Evolutionary conservation across 192 early-diverging fungal genomes (phyloP).

Genomic region (Coemansia biformis): DNA sequence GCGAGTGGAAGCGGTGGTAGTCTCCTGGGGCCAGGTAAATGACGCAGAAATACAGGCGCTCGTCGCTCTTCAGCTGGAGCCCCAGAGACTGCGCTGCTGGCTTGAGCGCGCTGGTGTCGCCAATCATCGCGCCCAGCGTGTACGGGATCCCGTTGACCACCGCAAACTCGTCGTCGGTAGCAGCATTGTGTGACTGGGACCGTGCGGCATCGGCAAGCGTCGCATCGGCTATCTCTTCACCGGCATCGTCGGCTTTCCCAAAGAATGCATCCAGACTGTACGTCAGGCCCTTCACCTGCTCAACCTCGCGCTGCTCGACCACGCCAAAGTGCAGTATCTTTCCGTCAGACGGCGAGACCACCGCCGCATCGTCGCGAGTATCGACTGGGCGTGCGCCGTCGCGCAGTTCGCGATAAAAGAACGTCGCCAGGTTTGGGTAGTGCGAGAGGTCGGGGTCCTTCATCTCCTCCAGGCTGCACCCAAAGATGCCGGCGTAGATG

Average conservation of each 20-base stretch:
- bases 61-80: conserved; percentile 55
- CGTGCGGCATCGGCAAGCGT: conserved; percentile 35
- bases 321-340: conserved; percentile 83
- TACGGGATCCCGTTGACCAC: conserved; percentile 83
- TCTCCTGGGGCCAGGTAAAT: conserved; percentile 97
- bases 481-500: conserved; percentile 79
- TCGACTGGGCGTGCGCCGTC: conserved; percentile 69
- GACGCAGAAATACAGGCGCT: conserved; percentile 82
- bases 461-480: conserved; percentile 93
- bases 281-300: conserved; percentile 91
- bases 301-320: conserved; percentile 70
- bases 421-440: conserved; percentile 81
- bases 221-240: conserved; percentile 35
- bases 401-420: conserved; percentile 91
- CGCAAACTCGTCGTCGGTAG: conserved; percentile 78
- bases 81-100: conserved; percentile 35
- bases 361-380: conserved; percentile 34
- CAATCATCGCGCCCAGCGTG: conserved; percentile 70
- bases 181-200: conserved; percentile 58
- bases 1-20: conserved; percentile 98
- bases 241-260: conserved; percentile 50
- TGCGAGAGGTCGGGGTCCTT: conserved; percentile 67
- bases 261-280: conserved; percentile 87
- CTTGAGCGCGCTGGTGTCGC: conserved; percentile 41
- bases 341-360: conserved; percentile 88